A percentile compares a stretch with the other conserved stretches of the same genome.
These are phyloP conservation scores for Verticillium nonalfalfae DNA, from an alignment of 2,329 filamentous ascomycete genomes.

Conservation along the genomic window DNA sequence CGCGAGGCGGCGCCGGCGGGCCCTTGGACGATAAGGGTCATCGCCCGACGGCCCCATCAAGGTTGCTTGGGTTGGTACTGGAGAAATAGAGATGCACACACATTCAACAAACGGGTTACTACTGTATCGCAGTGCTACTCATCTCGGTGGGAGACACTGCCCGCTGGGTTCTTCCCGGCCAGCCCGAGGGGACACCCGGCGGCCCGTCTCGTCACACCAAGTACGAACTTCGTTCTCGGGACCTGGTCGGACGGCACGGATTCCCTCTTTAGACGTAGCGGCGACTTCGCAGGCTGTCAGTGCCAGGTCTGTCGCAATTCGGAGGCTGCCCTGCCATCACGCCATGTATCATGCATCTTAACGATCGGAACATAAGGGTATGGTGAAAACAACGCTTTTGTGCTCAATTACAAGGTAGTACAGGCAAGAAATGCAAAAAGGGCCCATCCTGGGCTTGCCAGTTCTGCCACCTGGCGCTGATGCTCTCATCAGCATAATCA, in stretches of 20 bases:
- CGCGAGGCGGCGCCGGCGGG: not conserved
- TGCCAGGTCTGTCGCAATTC: not conserved
- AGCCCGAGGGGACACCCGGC: not conserved
- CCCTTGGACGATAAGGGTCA: not conserved
- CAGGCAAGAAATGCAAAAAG: not conserved
- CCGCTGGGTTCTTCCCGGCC: not conserved
- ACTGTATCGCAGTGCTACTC: not conserved
- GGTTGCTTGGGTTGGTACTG: not conserved
- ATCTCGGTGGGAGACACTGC: not conserved
- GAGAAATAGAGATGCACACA: not conserved
- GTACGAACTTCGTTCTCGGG: not conserved
- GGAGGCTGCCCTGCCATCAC: too few relatives aligned
- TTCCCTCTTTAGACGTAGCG: not conserved
- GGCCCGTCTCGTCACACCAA: not conserved
- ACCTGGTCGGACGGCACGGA: not conserved
- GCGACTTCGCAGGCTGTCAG: not conserved
- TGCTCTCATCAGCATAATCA: not conserved
- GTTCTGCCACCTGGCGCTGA: not conserved
- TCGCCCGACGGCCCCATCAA: not conserved
- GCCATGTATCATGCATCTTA: too few relatives aligned
- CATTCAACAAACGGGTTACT: not conserved
- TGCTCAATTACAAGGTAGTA: conserved; percentile 2
- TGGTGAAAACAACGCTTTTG: conserved; percentile 1
- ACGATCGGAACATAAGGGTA: not conserved
- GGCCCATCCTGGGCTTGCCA: not conserved